Evolutionary conservation across 1,284 basidiomycete species (phyloP).

Genomic region (Tilletiaria anomala): DNA sequence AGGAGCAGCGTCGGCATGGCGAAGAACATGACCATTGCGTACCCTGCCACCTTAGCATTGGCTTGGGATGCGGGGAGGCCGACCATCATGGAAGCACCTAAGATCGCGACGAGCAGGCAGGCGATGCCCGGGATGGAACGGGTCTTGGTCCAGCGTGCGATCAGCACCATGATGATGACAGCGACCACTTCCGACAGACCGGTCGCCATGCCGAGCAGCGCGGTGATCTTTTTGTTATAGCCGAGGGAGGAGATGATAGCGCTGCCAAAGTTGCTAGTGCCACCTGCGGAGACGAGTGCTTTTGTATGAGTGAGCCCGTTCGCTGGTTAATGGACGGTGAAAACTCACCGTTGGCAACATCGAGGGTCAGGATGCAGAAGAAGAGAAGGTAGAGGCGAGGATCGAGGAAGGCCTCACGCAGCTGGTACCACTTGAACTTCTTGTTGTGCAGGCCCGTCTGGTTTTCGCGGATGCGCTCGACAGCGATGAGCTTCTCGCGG

Average conservation of each 20-base stretch:
- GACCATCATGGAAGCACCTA: slow-evolving; percentile 14
- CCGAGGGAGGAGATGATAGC: slow-evolving; percentile 34
- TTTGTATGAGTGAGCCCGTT: too few relatives aligned
- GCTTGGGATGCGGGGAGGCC: slow-evolving; percentile 6
- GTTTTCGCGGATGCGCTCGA: slow-evolving; percentile 49
- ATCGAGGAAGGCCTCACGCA: slow-evolving; percentile 46
- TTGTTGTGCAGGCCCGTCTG: slow-evolving; percentile 48
- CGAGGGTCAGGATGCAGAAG: slow-evolving; percentile 1
- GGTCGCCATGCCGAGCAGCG: slow-evolving; percentile 31
- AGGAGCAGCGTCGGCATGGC: slow-evolving; percentile 13
- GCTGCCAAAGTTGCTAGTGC: slow-evolving; percentile 24
- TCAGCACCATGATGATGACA: slow-evolving; percentile 18
- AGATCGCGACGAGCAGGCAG: slow-evolving; percentile 1
- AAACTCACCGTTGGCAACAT: not conserved
- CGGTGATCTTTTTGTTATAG: slow-evolving; percentile 20
- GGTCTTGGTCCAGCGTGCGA: slow-evolving; percentile 12
- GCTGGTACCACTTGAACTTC: slow-evolving; percentile 47
- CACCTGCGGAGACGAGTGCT: slow-evolving; percentile 19
- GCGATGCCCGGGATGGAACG: slow-evolving; percentile 13
- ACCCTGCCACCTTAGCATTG: slow-evolving; percentile 8
- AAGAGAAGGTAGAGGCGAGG: slow-evolving; percentile 38
- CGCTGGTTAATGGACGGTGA: too few relatives aligned
- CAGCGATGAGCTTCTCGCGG: slow-evolving; percentile 47
- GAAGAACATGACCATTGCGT: slow-evolving; percentile 8
- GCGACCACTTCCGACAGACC: slow-evolving; percentile 23